A percentile compares a stretch with the other conserved stretches of the same genome.
Evolutionary conservation across 169 alveolate genomes (phyloP).

Genomic region (Plasmodium fragile): DNA sequence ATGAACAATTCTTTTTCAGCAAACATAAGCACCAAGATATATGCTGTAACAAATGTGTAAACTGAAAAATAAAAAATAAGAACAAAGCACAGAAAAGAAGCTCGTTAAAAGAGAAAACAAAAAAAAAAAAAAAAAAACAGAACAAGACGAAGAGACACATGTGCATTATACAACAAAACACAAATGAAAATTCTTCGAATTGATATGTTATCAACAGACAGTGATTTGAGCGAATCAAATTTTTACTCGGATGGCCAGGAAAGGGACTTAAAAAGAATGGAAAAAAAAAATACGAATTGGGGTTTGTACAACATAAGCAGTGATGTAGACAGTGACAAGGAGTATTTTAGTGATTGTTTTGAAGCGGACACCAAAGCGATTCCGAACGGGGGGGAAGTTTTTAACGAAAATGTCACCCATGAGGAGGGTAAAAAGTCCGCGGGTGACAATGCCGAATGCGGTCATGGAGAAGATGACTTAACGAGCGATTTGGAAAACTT

Average conservation of each 20-base stretch:
- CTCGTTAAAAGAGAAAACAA: background rate
- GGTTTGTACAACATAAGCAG: background rate
- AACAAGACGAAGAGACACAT: background rate
- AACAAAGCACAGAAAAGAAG: background rate
- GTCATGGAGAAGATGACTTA: background rate
- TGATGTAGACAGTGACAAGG: slow-evolving; percentile 2
- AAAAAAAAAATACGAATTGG: background rate
- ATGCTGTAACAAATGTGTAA: background rate
- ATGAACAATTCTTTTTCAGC: background rate
- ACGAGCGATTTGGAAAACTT: slow-evolving; percentile 30
- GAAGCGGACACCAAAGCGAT: background rate
- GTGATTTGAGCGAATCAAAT: background rate
- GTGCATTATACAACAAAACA: background rate
- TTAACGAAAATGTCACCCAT: background rate
- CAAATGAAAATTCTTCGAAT: background rate
- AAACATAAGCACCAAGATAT: background rate
- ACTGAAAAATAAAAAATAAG: background rate
- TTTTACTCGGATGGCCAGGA: background rate
- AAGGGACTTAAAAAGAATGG: background rate
- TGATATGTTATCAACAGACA: background rate
- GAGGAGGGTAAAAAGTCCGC: background rate
- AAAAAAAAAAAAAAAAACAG: background rate
- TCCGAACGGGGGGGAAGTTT: background rate
- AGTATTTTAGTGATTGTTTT: background rate
- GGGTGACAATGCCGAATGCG: background rate